phyloP scores from a whole-genome alignment of 2,329 filamentous ascomycete genomes.

The Didymella exigua region DNA sequence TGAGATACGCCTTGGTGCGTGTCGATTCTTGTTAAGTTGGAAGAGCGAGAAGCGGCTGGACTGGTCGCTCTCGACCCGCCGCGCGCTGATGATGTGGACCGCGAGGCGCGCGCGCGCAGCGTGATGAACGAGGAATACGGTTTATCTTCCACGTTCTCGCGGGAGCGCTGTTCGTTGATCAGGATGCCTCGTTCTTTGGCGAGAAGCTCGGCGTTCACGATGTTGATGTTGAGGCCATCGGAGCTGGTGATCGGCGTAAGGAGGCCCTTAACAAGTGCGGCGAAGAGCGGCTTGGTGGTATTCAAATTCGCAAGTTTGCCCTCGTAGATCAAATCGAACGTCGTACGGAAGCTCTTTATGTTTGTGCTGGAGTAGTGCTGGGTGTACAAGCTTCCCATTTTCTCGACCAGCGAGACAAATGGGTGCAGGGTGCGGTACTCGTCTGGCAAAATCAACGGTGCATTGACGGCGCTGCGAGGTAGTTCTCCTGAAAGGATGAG shows the following conservation, averaged over 20 bases:
- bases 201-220: constrained; percentile 78
- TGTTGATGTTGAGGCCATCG: constrained; percentile 75
- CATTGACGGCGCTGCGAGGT: constrained; percentile 78
- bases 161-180: constrained; percentile 73
- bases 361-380: constrained; percentile 67
- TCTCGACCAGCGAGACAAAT: constrained; percentile 76
- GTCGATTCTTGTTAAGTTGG: background rate
- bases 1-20: constrained; percentile 10
- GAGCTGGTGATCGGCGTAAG: constrained; percentile 69
- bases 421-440: constrained; percentile 80
- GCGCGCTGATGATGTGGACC: constrained; percentile 41
- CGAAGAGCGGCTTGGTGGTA: constrained; percentile 79
- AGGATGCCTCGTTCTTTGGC: constrained; percentile 78
- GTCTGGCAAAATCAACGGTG: constrained; percentile 78
- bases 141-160: constrained; percentile 63
- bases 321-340: constrained; percentile 78
- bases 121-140: constrained; percentile 75
- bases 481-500: constrained; percentile 74
- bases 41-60: constrained; percentile 29
- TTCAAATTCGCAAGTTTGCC: constrained; percentile 73
- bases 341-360: constrained; percentile 60
- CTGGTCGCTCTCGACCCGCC: constrained; percentile 32
- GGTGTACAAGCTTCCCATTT: constrained; percentile 79
- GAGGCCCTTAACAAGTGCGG: constrained; percentile 78
- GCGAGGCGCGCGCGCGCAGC: constrained; percentile 60